Conservation (phyloP, 257 asterid species). For the Forsythia suspensa region DNA sequence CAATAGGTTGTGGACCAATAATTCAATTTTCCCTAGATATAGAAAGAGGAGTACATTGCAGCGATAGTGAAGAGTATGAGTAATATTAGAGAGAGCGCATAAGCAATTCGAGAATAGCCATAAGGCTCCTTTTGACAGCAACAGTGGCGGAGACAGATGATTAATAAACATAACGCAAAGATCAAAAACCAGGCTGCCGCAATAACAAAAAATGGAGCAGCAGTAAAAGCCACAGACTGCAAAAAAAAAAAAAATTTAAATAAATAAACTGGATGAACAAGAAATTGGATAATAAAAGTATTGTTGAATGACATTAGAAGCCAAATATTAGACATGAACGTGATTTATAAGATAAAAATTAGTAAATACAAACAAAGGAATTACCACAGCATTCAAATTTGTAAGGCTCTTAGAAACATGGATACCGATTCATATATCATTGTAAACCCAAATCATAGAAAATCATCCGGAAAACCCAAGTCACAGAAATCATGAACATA, state of each 20-base stretch:
- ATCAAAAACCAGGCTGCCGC: slow-evolving; percentile 64
- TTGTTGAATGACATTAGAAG: neutral
- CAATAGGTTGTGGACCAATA: neutral
- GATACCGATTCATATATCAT: neutral
- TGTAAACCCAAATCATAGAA: neutral
- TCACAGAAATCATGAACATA: neutral
- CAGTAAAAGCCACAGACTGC: slow-evolving; percentile 80
- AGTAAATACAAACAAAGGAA: neutral
- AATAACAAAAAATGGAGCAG: slow-evolving; percentile 57
- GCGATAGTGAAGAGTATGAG: slow-evolving; percentile 55
- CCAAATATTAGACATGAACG: neutral
- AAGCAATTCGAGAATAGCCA: slow-evolving; percentile 62
- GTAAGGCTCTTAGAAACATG: neutral
- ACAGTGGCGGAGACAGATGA: slow-evolving; percentile 53
- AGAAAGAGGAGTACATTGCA: slow-evolving; percentile 50
- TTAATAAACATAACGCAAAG: slow-evolving; percentile 52
- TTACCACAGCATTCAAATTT: neutral
- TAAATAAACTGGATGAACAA: slow-evolving; percentile 7
- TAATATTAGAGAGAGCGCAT: slow-evolving; percentile 71
- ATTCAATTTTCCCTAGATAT: neutral
- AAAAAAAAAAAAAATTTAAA: slow-evolving; percentile 29
- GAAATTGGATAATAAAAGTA: neutral
- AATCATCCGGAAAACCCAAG: neutral
- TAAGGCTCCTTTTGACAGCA: slow-evolving; percentile 58
- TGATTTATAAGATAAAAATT: neutral